Conservation (phyloP, 129 eudicot species). For the Lonicera japonica region DNA sequence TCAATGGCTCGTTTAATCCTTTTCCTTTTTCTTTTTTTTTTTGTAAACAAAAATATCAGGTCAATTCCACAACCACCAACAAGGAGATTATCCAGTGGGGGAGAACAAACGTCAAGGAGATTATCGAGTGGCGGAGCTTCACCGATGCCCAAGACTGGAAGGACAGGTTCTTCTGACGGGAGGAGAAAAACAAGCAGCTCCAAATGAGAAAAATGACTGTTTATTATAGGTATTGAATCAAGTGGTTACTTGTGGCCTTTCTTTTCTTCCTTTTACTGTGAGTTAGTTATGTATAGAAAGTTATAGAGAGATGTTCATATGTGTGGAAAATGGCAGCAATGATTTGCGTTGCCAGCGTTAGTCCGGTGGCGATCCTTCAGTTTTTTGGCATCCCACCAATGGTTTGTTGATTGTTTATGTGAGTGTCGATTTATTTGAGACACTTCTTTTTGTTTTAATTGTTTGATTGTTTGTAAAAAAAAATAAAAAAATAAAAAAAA, state of each 20-base stretch:
- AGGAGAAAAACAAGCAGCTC: constrained; percentile 31
- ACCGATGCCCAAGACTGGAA: constrained; percentile 27
- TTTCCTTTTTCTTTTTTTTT: background rate
- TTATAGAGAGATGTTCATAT: background rate
- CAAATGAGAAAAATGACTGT: constrained; percentile 19
- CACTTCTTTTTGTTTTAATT: too few species aligned
- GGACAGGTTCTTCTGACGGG: constrained; percentile 25
- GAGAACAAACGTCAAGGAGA: constrained; percentile 14
- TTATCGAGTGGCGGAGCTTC: constrained; percentile 28
- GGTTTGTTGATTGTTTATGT: too few species aligned
- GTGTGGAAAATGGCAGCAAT: too few species aligned
- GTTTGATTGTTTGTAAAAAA: too few species aligned
- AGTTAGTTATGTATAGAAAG: background rate
- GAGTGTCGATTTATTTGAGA: too few species aligned
- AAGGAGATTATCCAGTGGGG: too few species aligned
- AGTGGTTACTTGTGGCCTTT: background rate
- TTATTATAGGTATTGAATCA: background rate
- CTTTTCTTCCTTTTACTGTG: background rate
- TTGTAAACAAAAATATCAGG: constrained; percentile 23
- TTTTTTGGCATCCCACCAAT: too few species aligned
- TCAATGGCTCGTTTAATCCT: too few species aligned
- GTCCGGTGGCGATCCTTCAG: too few species aligned
- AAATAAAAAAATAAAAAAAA: too few species aligned
- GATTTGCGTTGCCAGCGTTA: too few species aligned
- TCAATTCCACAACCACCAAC: constrained; percentile 28